Percentiles rank a stretch among this genome's conserved stretches.
Evolutionary conservation across 73 alveolate genomes (phyloP).

Genomic region (Paramecium primaurelia): DNA sequence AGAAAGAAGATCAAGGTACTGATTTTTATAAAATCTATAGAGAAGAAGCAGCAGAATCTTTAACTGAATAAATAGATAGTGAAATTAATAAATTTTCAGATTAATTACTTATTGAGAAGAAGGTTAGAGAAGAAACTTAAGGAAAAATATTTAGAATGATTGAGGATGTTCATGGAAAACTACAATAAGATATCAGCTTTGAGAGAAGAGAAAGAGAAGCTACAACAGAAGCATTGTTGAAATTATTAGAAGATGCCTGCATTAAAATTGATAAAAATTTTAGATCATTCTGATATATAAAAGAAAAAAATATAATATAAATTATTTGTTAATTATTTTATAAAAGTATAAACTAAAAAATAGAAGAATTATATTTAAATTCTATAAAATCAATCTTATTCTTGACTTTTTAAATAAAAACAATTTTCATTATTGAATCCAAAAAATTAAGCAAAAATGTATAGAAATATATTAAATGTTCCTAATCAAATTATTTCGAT

Average conservation of each 20-base stretch:
- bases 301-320: not conserved
- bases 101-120: constrained; percentile 27
- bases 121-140: constrained; percentile 46
- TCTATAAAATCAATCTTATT: not conserved
- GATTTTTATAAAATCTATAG: not conserved
- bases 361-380: not conserved
- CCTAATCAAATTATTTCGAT: not conserved
- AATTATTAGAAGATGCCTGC: constrained; percentile 46
- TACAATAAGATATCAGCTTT: not conserved
- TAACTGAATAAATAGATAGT: constrained; percentile 36
- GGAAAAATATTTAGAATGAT: constrained; percentile 50
- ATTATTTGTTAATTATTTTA: not conserved
- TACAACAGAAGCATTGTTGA: constrained; percentile 28
- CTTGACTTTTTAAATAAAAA: too few relatives aligned
- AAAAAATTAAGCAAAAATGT: not conserved
- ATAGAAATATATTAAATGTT: too few relatives aligned
- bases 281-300: not conserved
- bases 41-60: constrained; percentile 22
- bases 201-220: constrained; percentile 46
- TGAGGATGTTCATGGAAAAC: constrained; percentile 50
- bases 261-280: constrained; percentile 40
- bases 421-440: too few relatives aligned
- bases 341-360: too few relatives aligned
- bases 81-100: constrained; percentile 37
- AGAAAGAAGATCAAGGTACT: constrained; percentile 34